Conservation (phyloP, 805 yeast genomes). For the Pichia phayaonensis region DNA sequence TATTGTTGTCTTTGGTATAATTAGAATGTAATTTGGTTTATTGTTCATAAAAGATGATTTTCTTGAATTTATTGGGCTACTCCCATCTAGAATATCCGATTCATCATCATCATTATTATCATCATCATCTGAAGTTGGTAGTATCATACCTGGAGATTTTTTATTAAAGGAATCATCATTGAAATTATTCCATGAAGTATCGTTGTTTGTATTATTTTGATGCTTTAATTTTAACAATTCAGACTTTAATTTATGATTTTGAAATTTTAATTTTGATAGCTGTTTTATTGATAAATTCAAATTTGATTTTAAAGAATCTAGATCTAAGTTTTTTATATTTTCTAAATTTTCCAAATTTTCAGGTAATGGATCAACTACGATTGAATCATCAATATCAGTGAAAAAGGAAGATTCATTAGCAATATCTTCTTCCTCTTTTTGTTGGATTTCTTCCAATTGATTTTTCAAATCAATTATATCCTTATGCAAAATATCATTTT, state of each 20-base stretch:
- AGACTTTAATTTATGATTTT: slow-evolving; percentile 3
- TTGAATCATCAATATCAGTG: slow-evolving; percentile 30
- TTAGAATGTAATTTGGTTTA: slow-evolving; percentile 1
- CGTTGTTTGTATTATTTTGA: not conserved
- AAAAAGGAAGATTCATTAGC: slow-evolving; percentile 19
- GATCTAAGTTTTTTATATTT: slow-evolving; percentile 43
- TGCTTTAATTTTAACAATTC: slow-evolving; percentile 5
- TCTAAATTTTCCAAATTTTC: slow-evolving; percentile 29
- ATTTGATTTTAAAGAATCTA: slow-evolving; percentile 59
- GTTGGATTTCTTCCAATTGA: slow-evolving; percentile 10
- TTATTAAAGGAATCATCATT: slow-evolving; percentile 10
- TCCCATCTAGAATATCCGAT: slow-evolving; percentile 1
- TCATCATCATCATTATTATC: slow-evolving; percentile 1
- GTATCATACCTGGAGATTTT: not conserved
- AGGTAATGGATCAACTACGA: slow-evolving; percentile 30
- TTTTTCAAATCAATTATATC: slow-evolving; percentile 25
- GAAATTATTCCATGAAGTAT: slow-evolving; percentile 13
- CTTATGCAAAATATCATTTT: slow-evolving; percentile 50
- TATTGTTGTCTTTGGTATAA: slow-evolving; percentile 8
- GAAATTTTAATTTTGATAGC: slow-evolving; percentile 48
- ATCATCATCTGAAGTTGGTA: not conserved
- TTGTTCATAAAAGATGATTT: not conserved
- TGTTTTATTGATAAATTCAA: slow-evolving; percentile 57
- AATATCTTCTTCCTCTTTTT: slow-evolving; percentile 14
- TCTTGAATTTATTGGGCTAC: slow-evolving; percentile 6